phyloP scores from a whole-genome alignment of 768 basidiomycete species.

The Pholiota microspora region DNA sequence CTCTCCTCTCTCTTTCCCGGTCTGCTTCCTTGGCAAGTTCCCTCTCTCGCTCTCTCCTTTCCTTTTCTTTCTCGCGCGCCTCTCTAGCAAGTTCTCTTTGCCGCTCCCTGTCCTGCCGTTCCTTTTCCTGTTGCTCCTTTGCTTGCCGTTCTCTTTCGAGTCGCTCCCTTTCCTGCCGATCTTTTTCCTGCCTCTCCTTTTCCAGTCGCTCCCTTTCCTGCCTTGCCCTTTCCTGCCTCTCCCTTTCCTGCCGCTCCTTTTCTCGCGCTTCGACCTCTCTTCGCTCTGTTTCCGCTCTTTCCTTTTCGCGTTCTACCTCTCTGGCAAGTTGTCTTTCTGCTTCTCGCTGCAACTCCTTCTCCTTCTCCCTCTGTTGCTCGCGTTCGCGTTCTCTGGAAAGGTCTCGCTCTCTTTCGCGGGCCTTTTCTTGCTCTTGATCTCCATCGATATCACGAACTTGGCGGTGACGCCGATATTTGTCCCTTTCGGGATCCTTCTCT shows the following conservation, averaged over 20 bases:
- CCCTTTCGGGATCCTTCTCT: conserved; percentile 11
- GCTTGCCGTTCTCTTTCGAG: conserved; percentile 8
- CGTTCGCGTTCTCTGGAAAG: conserved; percentile 2
- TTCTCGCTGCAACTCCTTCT: conserved; percentile 7
- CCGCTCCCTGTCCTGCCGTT: conserved; percentile 8
- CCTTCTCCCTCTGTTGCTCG: conserved; percentile 17
- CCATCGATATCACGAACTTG: conserved; percentile 10
- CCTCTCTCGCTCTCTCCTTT: conserved; percentile 16
- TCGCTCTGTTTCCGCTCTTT: conserved; percentile 6
- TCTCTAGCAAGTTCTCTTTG: not conserved
- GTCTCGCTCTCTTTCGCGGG: conserved; percentile 18
- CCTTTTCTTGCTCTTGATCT: conserved; percentile 1
- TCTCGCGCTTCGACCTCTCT: conserved; percentile 12
- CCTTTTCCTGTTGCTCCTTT: conserved; percentile 11
- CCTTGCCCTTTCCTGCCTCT: conserved; percentile 14
- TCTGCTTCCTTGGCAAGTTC: conserved; percentile 12
- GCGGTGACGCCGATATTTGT: conserved; percentile 11
- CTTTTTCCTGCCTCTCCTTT: conserved; percentile 12
- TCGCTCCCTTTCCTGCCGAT: conserved; percentile 12
- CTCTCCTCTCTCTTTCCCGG: conserved; percentile 5
- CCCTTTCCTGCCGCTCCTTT: conserved; percentile 17
- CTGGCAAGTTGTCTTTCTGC: conserved; percentile 10
- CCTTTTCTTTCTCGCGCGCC: conserved; percentile 8
- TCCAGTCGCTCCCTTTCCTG: conserved; percentile 14
- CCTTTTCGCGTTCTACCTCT: conserved; percentile 5